phyloP scores from a whole-genome alignment of 176 grass and related monocot genomes.

The Rhynchospora tenuis region DNA sequence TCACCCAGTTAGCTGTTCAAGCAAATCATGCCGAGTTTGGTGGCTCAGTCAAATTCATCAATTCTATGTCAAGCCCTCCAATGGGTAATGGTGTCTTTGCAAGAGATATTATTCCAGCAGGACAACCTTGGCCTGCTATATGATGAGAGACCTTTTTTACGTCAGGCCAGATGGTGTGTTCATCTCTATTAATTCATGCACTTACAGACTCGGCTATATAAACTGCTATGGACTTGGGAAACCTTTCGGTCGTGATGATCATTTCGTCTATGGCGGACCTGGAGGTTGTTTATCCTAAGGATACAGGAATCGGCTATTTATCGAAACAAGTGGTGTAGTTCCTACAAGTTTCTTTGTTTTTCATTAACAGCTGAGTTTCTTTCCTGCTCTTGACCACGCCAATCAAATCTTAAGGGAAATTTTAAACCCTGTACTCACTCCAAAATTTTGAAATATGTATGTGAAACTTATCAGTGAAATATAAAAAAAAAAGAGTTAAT shows the following conservation, averaged over 20 bases:
- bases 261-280: slow-evolving; percentile 4
- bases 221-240: neutral
- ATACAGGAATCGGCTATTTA: neutral
- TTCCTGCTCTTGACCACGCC: neutral
- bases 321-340: neutral
- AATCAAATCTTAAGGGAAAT: neutral
- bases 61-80: neutral
- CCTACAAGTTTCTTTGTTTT: neutral
- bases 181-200: neutral
- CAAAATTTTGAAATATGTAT: no score
- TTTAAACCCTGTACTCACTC: no score
- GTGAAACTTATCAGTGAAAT: no score
- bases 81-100: slow-evolving; percentile 14
- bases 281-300: neutral
- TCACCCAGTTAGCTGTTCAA: neutral
- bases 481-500: no score
- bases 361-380: neutral
- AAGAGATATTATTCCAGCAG: neutral
- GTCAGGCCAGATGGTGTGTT: neutral
- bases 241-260: neutral
- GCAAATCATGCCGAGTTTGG: neutral
- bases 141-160: neutral
- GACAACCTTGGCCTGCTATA: neutral
- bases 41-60: neutral
- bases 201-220: neutral